A percentile compares a stretch with the other conserved stretches of the same genome.
These are phyloP conservation scores for Scutellaria minor DNA, from an alignment of 257 asterid species.

Conservation along the genomic window DNA sequence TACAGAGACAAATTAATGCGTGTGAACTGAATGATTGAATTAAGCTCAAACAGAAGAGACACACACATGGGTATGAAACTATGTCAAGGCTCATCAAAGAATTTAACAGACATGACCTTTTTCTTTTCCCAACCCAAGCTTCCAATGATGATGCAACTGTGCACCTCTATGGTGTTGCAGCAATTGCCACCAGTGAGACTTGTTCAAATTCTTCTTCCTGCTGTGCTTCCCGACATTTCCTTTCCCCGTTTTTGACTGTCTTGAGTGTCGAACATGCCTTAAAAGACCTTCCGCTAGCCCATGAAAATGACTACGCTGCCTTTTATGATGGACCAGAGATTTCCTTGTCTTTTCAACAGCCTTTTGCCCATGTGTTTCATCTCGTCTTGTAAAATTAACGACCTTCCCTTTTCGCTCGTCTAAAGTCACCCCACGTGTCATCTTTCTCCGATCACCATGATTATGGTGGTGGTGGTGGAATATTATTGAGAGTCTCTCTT, in stretches of 20 bases:
- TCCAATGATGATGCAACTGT: constrained; percentile 40
- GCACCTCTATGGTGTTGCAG: constrained; percentile 49
- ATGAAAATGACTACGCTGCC: constrained; percentile 39
- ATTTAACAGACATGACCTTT: constrained; percentile 14
- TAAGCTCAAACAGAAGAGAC: too few relatives aligned
- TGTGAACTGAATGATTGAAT: too few relatives aligned
- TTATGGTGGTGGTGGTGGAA: constrained; percentile 67
- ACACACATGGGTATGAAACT: too few relatives aligned
- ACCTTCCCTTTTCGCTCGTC: constrained; percentile 39
- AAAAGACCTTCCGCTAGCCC: constrained; percentile 57
- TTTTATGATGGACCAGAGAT: constrained; percentile 43
- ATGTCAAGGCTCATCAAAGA: too few relatives aligned
- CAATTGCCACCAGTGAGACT: constrained; percentile 52
- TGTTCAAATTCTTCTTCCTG: too few relatives aligned
- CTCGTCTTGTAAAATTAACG: constrained; percentile 29
- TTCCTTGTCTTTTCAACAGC: constrained; percentile 48
- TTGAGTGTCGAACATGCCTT: constrained; percentile 56
- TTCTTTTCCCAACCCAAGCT: constrained; percentile 48
- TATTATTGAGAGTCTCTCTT: constrained; percentile 57
- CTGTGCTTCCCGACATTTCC: constrained; percentile 33
- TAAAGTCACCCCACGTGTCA: constrained; percentile 30
- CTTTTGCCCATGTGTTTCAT: constrained; percentile 42
- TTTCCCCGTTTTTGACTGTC: constrained; percentile 43
- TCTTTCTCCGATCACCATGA: constrained; percentile 38
- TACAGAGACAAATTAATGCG: too few relatives aligned